A percentile compares a stretch with the other conserved stretches of the same genome.
phyloP scores from a whole-genome alignment of 768 basidiomycete genomes.

The Mycena belliarum region DNA sequence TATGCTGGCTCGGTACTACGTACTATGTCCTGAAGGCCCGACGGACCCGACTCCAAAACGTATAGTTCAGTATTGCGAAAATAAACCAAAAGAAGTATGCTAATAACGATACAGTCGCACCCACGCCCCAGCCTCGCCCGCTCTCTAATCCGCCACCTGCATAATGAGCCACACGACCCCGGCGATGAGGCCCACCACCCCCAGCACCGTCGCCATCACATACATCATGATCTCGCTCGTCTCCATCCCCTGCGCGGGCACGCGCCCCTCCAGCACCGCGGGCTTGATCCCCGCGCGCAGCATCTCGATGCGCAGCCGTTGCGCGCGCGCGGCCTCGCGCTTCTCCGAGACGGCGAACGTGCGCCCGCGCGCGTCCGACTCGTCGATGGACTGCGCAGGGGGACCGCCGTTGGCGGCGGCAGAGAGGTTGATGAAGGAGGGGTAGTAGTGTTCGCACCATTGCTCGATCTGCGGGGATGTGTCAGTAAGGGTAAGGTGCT shows the following conservation, averaged over 20 bases:
- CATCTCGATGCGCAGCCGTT: slow-evolving; percentile 32
- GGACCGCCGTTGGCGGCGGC: slow-evolving; percentile 6
- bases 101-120: too few species aligned
- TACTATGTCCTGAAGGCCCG: too few species aligned
- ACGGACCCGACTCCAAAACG: too few species aligned
- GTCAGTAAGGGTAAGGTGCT: neutral
- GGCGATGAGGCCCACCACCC: neutral
- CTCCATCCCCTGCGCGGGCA: neutral
- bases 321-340: slow-evolving; percentile 36
- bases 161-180: slow-evolving; percentile 3
- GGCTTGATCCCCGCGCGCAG: slow-evolving; percentile 5
- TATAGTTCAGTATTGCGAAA: too few species aligned
- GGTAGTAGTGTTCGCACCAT: slow-evolving; percentile 93
- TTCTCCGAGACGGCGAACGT: slow-evolving; percentile 49
- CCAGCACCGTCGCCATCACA: neutral
- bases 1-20: too few species aligned
- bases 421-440: slow-evolving; percentile 72
- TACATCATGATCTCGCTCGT: neutral
- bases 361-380: slow-evolving; percentile 56
- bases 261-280: neutral
- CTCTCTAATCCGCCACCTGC: slow-evolving; percentile 3
- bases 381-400: slow-evolving; percentile 37
- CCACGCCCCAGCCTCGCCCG: too few species aligned
- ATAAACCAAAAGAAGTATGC: too few species aligned
- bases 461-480: slow-evolving; percentile 68